Evolutionary conservation across 2,329 filamentous ascomycete genomes (phyloP).

Genomic region (Colletotrichum lentis): DNA sequence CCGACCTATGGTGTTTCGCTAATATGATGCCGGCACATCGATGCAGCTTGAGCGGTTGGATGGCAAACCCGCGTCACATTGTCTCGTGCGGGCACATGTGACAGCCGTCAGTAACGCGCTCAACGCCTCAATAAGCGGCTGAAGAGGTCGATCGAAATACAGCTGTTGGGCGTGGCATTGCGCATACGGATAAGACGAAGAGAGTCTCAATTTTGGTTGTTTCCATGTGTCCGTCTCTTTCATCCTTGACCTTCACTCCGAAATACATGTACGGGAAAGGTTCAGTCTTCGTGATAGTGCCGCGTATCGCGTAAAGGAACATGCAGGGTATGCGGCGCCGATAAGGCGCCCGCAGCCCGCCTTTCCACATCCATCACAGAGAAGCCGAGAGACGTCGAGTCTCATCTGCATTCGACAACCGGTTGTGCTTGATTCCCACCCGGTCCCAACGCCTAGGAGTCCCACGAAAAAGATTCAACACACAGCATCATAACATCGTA

Average conservation of each 20-base stretch:
- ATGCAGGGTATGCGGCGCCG: slow-evolving; percentile 6
- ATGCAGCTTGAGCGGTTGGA: not conserved
- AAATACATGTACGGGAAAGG: slow-evolving; percentile 28
- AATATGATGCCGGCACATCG: not conserved
- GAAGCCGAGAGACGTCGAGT: slow-evolving; percentile 17
- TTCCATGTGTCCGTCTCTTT: slow-evolving; percentile 9
- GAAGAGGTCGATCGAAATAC: not conserved
- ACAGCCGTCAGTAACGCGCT: not conserved
- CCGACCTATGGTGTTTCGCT: no score
- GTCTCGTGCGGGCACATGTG: not conserved
- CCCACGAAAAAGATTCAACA: slow-evolving; percentile 35
- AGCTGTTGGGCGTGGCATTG: not conserved
- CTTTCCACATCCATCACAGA: slow-evolving; percentile 8
- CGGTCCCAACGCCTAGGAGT: slow-evolving; percentile 31
- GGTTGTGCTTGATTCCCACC: slow-evolving; percentile 32
- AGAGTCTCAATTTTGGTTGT: slow-evolving; percentile 20
- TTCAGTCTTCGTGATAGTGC: slow-evolving; percentile 24
- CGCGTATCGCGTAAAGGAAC: slow-evolving; percentile 7
- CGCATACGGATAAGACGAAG: slow-evolving; percentile 3
- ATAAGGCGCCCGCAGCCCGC: not conserved
- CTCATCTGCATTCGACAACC: slow-evolving; percentile 25
- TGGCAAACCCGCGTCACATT: not conserved
- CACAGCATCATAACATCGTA: slow-evolving; percentile 37
- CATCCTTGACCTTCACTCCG: slow-evolving; percentile 17
- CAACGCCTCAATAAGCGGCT: not conserved